Evolutionary conservation across 495 filamentous ascomycete genomes (phyloP), one percentile per base, ranked within the genome.

Genomic region (Amphirosellinia nigrospora): DNA sequence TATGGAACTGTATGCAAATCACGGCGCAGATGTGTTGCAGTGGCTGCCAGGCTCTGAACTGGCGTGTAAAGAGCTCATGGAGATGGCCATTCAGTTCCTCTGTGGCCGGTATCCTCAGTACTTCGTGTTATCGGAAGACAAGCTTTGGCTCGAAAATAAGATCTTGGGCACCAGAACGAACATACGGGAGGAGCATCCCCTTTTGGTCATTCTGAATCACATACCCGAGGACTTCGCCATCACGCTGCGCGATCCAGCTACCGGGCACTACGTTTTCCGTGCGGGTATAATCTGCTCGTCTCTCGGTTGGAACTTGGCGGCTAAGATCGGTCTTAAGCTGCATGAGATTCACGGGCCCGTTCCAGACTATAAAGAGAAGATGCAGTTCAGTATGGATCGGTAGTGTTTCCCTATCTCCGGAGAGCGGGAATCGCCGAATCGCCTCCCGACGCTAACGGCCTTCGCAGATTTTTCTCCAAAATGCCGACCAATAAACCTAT

Each of bases 331-430:
- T 16, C 77, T 89, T 71, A 86, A 85, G 60, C 81, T 97, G 39
- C 83, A 90, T 60, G 86, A 92, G 68, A 95, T 97, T 71, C 94
- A 97, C 78, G 78, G 76, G 3, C 86, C 89, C 1, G 91, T 97
- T 34, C 94, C 94, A 0, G 93, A 97, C 72, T 96, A 96, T 76
- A 93, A 93, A 69, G 91, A 94, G 80, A 96, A 94, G 81, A 95
- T 97, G 91, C 87, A 91, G 53, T 91, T 93, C 60, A 92, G 90
- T 19, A 94, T 97, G 91, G 93, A 97, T 76, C 87, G 92, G 87
- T 77, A 62, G 64, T n/a, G 69, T 90, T 26, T 75, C 28, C 82
- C 65, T 32, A 41, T 10, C 15, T 15, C 26, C 9, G 6, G 23
- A 39, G 9, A 32, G 34, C 19, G 1, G 19, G 10, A 13, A 23